Conservation (phyloP, 225 moss, liverwort and hornwort genomes). For the Pseudisothecium myosuroides region DNA sequence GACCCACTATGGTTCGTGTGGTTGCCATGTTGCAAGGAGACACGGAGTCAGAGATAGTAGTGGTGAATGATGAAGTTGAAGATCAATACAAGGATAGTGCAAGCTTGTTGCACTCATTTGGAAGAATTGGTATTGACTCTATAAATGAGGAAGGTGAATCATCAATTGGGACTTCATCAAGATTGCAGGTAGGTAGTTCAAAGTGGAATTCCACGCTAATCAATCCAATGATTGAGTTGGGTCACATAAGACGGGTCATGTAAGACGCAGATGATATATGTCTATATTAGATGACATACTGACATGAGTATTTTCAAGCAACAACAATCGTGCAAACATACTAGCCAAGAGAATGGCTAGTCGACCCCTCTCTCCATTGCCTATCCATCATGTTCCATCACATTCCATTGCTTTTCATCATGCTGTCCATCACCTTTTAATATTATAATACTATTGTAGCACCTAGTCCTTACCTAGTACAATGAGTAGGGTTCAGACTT, state of each 20-base stretch:
- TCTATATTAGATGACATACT: neutral
- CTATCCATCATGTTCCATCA: too few relatives aligned
- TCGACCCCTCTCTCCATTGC: too few relatives aligned
- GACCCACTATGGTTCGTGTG: conserved; percentile 1
- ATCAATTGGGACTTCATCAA: neutral
- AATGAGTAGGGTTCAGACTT: too few relatives aligned
- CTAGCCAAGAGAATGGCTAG: too few relatives aligned
- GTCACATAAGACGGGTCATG: neutral
- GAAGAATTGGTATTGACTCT: neutral
- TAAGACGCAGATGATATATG: neutral
- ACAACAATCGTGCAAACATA: accelerated
- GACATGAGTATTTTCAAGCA: neutral
- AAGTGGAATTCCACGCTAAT: neutral
- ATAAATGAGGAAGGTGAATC: neutral
- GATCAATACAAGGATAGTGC: neutral
- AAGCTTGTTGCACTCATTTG: neutral
- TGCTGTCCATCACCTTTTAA: too few relatives aligned
- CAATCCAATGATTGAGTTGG: neutral
- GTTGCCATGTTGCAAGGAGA: conserved; percentile 16
- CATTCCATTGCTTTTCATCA: too few relatives aligned
- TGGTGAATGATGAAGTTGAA: neutral
- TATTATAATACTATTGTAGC: too few relatives aligned
- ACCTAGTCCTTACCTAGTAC: too few relatives aligned
- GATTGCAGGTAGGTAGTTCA: neutral
- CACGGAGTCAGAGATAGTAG: neutral